phyloP scores from a whole-genome alignment of 139 green algal species.

The Chlorella vulgaris region DNA sequence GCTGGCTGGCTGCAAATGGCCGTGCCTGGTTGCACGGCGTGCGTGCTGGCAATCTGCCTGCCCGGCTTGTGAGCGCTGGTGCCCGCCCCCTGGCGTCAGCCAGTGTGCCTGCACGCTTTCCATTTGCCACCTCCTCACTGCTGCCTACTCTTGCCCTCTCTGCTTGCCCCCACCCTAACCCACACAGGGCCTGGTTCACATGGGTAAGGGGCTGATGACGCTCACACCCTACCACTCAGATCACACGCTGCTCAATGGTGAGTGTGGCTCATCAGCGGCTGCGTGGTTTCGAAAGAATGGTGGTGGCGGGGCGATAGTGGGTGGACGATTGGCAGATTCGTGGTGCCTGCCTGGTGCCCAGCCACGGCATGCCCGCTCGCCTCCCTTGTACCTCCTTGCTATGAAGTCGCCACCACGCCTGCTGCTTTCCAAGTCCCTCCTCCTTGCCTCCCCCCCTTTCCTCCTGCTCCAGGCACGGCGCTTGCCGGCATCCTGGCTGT shows the following conservation, averaged over 20 bases:
- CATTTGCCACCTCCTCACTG: too few species aligned
- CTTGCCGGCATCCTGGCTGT: slow-evolving; percentile 86
- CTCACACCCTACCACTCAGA: slow-evolving; percentile 92
- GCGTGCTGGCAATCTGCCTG: too few species aligned
- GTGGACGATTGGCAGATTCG: background rate
- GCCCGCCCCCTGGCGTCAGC: too few species aligned
- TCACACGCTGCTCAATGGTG: slow-evolving; percentile 82
- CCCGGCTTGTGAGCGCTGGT: too few species aligned
- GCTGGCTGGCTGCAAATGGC: too few species aligned
- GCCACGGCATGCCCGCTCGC: background rate
- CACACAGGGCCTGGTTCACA: slow-evolving; percentile 78
- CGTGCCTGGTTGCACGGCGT: too few species aligned
- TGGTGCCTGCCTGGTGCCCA: background rate
- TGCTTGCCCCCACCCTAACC: background rate
- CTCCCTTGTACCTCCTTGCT: background rate
- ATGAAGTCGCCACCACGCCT: background rate
- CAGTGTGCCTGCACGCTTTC: too few species aligned
- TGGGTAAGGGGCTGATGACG: slow-evolving; percentile 97
- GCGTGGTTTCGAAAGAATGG: too few species aligned
- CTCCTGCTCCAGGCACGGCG: slow-evolving; percentile 60
- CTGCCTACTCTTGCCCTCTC: background rate
- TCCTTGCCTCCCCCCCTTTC: background rate
- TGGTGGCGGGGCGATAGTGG: too few species aligned
- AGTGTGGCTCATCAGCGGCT: background rate
- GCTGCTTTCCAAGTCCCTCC: background rate